phyloP scores from a whole-genome alignment of 306 rosid genomes.

The Crotalaria pallida region DNA sequence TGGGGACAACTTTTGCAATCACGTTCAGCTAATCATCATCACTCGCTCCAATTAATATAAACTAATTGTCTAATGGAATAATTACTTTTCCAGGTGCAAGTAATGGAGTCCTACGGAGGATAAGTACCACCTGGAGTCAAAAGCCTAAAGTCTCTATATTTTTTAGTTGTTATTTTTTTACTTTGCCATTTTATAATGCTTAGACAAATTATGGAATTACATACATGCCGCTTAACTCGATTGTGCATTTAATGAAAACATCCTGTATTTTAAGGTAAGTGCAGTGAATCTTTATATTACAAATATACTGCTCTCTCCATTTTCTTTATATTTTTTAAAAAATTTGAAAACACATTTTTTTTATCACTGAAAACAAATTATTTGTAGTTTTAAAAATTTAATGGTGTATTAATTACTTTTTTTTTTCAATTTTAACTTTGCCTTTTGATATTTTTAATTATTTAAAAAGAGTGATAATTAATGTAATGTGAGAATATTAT shows the following conservation, averaged over 20 bases:
- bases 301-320: no score
- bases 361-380: no score
- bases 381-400: no score
- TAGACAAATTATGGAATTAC: slow-evolving; percentile 28
- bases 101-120: slow-evolving; percentile 23
- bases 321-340: no score
- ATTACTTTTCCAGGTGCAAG: slow-evolving; percentile 33
- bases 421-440: no score
- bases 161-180: not conserved
- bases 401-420: no score
- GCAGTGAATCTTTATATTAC: no score
- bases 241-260: not conserved
- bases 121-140: slow-evolving; percentile 6
- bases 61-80: slow-evolving; percentile 18
- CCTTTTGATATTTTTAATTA: no score
- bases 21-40: slow-evolving; percentile 43
- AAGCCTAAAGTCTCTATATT: not conserved
- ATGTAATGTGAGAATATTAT: no score
- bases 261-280: no score
- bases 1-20: slow-evolving; percentile 37
- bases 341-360: no score
- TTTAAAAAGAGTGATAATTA: no score
- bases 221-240: slow-evolving; percentile 29
- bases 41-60: slow-evolving; percentile 27
- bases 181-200: slow-evolving; percentile 29